Conservation (phyloP, 1,284 basidiomycete species). For the Trametes polyzona region DNA sequence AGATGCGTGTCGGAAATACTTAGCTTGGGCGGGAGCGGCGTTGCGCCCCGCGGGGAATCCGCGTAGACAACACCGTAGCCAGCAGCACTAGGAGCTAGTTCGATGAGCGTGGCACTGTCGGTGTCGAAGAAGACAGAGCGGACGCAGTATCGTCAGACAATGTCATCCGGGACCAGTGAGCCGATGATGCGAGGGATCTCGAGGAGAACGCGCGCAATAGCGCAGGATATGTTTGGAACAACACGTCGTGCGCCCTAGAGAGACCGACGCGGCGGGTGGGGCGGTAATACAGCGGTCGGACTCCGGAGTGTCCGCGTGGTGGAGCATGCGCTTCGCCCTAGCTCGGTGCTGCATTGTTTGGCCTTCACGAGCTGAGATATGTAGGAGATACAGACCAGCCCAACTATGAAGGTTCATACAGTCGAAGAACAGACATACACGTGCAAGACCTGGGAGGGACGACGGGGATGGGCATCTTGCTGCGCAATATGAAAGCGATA, state of each 20-base stretch:
- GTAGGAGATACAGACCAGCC: no score
- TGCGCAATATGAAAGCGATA: not conserved
- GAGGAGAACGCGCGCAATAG: not conserved
- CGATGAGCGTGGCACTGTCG: no score
- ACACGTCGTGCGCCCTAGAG: not conserved
- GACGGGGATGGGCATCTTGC: not conserved
- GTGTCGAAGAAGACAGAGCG: not conserved
- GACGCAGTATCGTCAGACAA: not conserved
- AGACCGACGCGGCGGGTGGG: not conserved
- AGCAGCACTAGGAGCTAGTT: not conserved
- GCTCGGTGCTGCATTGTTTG: not conserved
- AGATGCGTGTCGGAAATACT: not conserved
- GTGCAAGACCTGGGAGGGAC: not conserved
- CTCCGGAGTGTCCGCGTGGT: slow-evolving; percentile 4
- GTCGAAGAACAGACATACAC: no score
- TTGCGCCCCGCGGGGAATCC: slow-evolving; percentile 2
- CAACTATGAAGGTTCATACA: not conserved
- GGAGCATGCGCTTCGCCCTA: slow-evolving; percentile 1
- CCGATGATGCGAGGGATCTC: not conserved
- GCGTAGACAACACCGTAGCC: not conserved
- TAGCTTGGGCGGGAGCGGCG: not conserved
- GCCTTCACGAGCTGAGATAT: no score
- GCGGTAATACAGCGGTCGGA: slow-evolving; percentile 22
- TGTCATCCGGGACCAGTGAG: not conserved
- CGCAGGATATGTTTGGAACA: slow-evolving; percentile 5